Conservation (phyloP, 495 filamentous ascomycete species). For the Lepidopterella palustris region DNA sequence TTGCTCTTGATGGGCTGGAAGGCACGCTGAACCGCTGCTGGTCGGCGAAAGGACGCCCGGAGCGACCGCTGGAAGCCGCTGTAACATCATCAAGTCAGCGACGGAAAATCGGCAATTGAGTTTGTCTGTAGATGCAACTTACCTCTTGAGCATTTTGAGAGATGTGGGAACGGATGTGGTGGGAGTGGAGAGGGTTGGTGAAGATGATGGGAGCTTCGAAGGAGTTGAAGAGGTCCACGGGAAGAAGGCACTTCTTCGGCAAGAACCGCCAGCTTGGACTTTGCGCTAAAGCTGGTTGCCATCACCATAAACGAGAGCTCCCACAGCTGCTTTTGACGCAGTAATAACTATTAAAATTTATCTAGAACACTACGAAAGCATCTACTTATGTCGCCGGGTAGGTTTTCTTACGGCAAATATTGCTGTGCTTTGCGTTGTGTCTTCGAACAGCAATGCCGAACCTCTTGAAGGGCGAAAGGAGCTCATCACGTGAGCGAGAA, state of each 20-base stretch:
- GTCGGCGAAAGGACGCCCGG: constrained; percentile 26
- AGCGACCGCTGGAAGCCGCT: constrained; percentile 38
- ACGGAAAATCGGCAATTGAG: constrained; percentile 27
- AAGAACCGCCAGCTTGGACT: too few relatives aligned
- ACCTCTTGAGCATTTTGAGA: constrained; percentile 38
- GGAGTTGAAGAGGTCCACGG: not conserved
- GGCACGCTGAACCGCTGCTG: constrained; percentile 27
- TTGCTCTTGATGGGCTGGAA: constrained; percentile 36
- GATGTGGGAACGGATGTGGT: constrained; percentile 34
- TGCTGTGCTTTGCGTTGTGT: not conserved
- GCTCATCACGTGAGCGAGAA: not conserved
- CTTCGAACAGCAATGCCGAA: not conserved
- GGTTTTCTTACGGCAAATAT: too few relatives aligned
- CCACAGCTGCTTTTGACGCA: too few relatives aligned
- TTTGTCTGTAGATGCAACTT: constrained; percentile 5
- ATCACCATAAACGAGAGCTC: too few relatives aligned
- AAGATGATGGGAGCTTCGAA: constrained; percentile 2
- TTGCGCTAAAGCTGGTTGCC: too few relatives aligned
- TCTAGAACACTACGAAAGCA: too few relatives aligned
- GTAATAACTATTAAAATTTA: too few relatives aligned
- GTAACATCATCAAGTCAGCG: constrained; percentile 17
- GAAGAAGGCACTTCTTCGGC: not conserved
- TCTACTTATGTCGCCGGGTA: too few relatives aligned
- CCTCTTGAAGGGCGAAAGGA: not conserved
- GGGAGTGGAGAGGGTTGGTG: constrained; percentile 35